A percentile compares a stretch with the other conserved stretches of the same genome.
Conservation (phyloP, 1,284 basidiomycete genomes). For the Wolfiporia cocos region DNA sequence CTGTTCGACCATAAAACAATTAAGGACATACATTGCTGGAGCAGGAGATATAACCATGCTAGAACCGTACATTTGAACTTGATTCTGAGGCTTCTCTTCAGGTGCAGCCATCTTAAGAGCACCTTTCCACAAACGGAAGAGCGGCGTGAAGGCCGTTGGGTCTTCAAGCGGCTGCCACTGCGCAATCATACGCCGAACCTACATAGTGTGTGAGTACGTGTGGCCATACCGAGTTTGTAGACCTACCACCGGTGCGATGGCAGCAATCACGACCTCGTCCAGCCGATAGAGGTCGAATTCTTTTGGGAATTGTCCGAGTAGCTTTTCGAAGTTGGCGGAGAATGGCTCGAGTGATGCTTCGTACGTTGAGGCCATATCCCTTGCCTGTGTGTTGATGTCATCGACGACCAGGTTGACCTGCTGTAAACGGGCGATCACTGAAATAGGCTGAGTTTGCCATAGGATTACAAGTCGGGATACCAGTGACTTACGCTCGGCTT, state of each 20-base stretch:
- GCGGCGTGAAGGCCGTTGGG: constrained; percentile 53
- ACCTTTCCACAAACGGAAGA: constrained; percentile 65
- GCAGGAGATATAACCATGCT: constrained; percentile 27
- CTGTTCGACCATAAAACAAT: constrained; percentile 4
- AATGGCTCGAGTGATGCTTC: constrained; percentile 70
- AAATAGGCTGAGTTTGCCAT: constrained; percentile 4
- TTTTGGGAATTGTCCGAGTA: constrained; percentile 63
- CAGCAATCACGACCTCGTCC: constrained; percentile 91
- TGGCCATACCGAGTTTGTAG: background rate
- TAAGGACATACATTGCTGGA: constrained; percentile 31
- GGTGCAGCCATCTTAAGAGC: constrained; percentile 52
- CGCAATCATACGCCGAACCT: constrained; percentile 58
- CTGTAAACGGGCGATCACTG: constrained; percentile 75
- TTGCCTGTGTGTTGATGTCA: constrained; percentile 60
- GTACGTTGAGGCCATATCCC: constrained; percentile 54
- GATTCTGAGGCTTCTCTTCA: constrained; percentile 35
- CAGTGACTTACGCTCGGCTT: constrained; percentile 60
- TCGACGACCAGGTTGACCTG: constrained; percentile 69
- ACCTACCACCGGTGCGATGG: constrained; percentile 74
- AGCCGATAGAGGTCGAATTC: constrained; percentile 80
- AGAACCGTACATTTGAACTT: constrained; percentile 55
- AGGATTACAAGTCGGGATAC: background rate
- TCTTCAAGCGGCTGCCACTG: constrained; percentile 73
- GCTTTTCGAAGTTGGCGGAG: constrained; percentile 61
- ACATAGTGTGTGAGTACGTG: constrained; percentile 6